phyloP scores from a whole-genome alignment of 208 protist species.

The Wallacemonas sp. region DNA sequence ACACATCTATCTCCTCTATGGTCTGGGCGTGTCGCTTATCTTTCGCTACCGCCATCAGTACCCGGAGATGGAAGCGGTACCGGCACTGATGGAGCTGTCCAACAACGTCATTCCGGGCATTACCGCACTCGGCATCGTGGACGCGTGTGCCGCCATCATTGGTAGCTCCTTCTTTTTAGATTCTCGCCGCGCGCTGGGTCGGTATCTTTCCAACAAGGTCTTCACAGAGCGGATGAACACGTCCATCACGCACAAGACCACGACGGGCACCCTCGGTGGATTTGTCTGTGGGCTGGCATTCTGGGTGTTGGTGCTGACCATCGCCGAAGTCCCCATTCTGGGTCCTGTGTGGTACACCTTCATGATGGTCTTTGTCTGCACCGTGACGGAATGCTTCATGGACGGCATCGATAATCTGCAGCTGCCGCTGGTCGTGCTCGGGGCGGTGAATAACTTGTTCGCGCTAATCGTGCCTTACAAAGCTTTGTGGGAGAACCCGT shows the following conservation, averaged over 20 bases:
- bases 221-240: conserved; percentile 80
- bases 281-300: conserved; percentile 72
- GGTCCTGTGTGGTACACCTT: conserved; percentile 54
- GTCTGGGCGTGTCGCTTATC: conserved; percentile 68
- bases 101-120: conserved; percentile 86
- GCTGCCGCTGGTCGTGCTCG: conserved; percentile 81
- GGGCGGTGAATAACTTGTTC: conserved; percentile 66
- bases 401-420: conserved; percentile 91
- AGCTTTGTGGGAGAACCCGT: conserved; percentile 54
- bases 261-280: conserved; percentile 75
- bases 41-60: conserved; percentile 64
- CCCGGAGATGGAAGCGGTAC: conserved; percentile 19
- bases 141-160: conserved; percentile 80
- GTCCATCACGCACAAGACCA: conserved; percentile 90
- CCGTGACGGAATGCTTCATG: conserved; percentile 84
- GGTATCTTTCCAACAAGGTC: conserved; percentile 72
- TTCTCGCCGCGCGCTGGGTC: conserved; percentile 62
- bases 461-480: conserved; percentile 42
- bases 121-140: conserved; percentile 80
- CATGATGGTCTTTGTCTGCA: conserved; percentile 68
- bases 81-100: conserved; percentile 66
- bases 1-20: conserved; percentile 89
- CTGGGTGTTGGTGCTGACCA: conserved; percentile 60
- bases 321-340: conserved; percentile 50
- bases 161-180: conserved; percentile 74